These are phyloP conservation scores for Panicum miliaceum DNA, from an alignment of 176 grass and related monocot species.

Conservation along the genomic window DNA sequence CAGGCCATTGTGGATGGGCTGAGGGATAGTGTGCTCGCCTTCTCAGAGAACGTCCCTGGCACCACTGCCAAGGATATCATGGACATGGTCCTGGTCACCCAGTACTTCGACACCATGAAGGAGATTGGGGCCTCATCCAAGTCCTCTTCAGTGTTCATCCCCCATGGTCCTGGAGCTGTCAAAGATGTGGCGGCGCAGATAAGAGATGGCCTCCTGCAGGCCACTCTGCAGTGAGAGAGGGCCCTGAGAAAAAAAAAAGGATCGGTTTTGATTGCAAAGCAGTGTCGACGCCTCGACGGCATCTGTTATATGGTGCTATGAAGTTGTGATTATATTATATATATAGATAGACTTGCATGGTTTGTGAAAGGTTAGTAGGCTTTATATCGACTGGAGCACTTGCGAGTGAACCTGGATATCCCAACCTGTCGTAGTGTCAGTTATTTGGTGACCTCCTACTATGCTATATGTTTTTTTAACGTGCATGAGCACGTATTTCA, in stretches of 20 bases:
- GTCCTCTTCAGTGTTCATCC: conserved; percentile 65
- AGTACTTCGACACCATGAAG: conserved; percentile 68
- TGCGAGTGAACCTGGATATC: conserved; percentile 1
- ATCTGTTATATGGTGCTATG: background rate
- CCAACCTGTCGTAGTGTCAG: background rate
- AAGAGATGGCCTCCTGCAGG: conserved; percentile 62
- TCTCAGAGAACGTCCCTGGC: conserved; percentile 68
- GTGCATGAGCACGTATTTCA: no score
- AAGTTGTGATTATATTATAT: conserved; percentile 31
- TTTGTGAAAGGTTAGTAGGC: background rate
- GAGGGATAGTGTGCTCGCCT: conserved; percentile 67
- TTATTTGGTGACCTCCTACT: conserved; percentile 21
- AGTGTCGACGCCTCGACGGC: background rate
- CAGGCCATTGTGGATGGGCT: conserved; percentile 65
- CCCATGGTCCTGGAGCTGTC: conserved; percentile 60
- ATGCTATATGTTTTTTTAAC: conserved; percentile 5
- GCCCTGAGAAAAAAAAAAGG: background rate
- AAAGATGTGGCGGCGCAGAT: conserved; percentile 53
- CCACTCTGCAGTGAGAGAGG: conserved; percentile 28
- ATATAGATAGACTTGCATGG: background rate
- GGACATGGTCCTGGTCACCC: conserved; percentile 68
- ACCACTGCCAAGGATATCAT: conserved; percentile 62
- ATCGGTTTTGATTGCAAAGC: conserved; percentile 14
- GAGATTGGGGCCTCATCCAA: conserved; percentile 70
- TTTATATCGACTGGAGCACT: background rate